Percentiles rank a stretch among this genome's conserved stretches.
Conservation (phyloP, 2,329 filamentous ascomycete species). For the Pseudocercospora pini-densiflorae region DNA sequence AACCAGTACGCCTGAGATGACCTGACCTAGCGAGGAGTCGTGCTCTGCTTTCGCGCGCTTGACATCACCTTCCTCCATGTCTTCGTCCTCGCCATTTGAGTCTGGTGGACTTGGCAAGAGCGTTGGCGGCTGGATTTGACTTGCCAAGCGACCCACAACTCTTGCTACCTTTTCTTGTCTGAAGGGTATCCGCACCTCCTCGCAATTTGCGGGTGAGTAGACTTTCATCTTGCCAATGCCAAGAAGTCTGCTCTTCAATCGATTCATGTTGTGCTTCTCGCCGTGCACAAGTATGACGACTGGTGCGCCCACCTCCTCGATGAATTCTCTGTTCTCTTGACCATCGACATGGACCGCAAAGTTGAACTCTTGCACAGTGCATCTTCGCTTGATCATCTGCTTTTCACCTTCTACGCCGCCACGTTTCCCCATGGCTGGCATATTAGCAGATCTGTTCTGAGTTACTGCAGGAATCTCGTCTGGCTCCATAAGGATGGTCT, state of each 20-base stretch:
- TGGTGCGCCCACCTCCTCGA: slow-evolving; percentile 88
- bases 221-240: slow-evolving; percentile 93
- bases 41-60: slow-evolving; percentile 44
- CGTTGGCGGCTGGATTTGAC: slow-evolving; percentile 70
- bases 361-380: slow-evolving; percentile 90
- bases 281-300: slow-evolving; percentile 97
- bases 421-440: slow-evolving; percentile 34
- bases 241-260: slow-evolving; percentile 90
- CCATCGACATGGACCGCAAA: slow-evolving; percentile 98
- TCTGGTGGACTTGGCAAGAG: slow-evolving; percentile 39
- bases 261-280: slow-evolving; percentile 98
- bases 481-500: slow-evolving; percentile 91
- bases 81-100: slow-evolving; percentile 51
- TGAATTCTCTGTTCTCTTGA: slow-evolving; percentile 93
- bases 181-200: slow-evolving; percentile 93
- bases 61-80: slow-evolving; percentile 32
- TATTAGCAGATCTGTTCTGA: slow-evolving; percentile 52
- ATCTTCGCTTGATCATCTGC: slow-evolving; percentile 87
- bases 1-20: slow-evolving; percentile 89
- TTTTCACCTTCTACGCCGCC: slow-evolving; percentile 70
- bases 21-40: slow-evolving; percentile 48
- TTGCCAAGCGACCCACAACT: slow-evolving; percentile 89
- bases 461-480: slow-evolving; percentile 95
- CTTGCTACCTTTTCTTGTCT: slow-evolving; percentile 94
- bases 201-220: slow-evolving; percentile 91